Conservation (phyloP, 2,329 filamentous ascomycete species). For the Fusarium agapanthi region DNA sequence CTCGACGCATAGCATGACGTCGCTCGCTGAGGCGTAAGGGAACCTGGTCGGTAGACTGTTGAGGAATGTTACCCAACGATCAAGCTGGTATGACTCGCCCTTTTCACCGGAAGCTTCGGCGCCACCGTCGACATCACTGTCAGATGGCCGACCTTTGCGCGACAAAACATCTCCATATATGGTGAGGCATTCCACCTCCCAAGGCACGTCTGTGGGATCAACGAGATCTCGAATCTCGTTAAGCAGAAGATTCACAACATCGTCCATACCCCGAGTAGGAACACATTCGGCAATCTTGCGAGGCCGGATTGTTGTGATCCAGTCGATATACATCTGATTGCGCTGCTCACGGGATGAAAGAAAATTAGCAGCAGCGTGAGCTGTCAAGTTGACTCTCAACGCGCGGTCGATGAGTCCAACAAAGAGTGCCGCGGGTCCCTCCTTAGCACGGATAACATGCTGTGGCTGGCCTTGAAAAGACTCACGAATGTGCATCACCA, state of each 20-base stretch:
- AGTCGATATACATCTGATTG: slow-evolving; percentile 95
- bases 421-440: slow-evolving; percentile 89
- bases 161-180: slow-evolving; percentile 66
- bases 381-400: slow-evolving; percentile 89
- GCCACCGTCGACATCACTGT: slow-evolving; percentile 35
- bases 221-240: slow-evolving; percentile 75
- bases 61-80: slow-evolving; percentile 80
- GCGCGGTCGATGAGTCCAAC: slow-evolving; percentile 86
- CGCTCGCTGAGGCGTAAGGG: slow-evolving; percentile 75
- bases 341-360: slow-evolving; percentile 88
- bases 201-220: slow-evolving; percentile 71
- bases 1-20: slow-evolving; percentile 80
- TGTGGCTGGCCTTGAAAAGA: slow-evolving; percentile 86
- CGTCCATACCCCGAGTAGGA: slow-evolving; percentile 71
- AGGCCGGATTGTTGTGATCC: slow-evolving; percentile 73
- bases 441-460: slow-evolving; percentile 87
- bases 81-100: slow-evolving; percentile 64
- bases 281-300: slow-evolving; percentile 72
- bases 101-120: slow-evolving; percentile 57
- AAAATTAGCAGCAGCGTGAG: slow-evolving; percentile 93
- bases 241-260: slow-evolving; percentile 69
- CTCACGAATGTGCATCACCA: slow-evolving; percentile 83
- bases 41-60: slow-evolving; percentile 75
- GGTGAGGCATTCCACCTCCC: slow-evolving; percentile 70
- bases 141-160: slow-evolving; percentile 54